Percentiles rank a stretch among this genome's conserved stretches.
phyloP scores from a whole-genome alignment of 1,139 yeast genomes.

The Geotrichum histeridarum region DNA sequence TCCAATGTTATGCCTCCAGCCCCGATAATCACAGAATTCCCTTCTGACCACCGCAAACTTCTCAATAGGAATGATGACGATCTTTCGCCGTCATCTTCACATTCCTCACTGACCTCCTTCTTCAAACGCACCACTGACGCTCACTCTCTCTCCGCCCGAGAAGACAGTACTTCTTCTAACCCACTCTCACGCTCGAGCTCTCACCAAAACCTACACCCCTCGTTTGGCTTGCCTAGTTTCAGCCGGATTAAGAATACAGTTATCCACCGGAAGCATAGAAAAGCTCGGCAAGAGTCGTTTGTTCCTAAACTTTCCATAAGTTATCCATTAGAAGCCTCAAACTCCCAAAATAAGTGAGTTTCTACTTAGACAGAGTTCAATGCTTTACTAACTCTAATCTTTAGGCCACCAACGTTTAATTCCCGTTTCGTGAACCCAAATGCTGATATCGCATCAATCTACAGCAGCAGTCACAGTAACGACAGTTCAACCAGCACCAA shows the following conservation, averaged over 20 bases:
- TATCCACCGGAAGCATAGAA: neutral
- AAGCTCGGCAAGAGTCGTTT: neutral
- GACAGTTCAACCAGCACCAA: neutral
- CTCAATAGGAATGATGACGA: constrained; percentile 2
- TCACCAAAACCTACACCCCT: neutral
- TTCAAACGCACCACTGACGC: constrained; percentile 6
- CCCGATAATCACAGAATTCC: neutral
- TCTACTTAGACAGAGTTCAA: no score
- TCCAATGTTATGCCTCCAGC: neutral
- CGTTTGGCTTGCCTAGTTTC: neutral
- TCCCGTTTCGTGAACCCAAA: constrained; percentile 10
- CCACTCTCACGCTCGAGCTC: neutral
- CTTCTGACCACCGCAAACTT: neutral
- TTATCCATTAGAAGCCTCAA: no score
- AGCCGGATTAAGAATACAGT: neutral
- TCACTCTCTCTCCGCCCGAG: neutral
- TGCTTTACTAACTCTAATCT: neutral
- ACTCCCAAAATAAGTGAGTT: no score
- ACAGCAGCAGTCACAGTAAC: constrained; percentile 3
- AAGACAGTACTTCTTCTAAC: neutral
- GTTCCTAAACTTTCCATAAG: neutral
- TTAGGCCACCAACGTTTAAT: constrained; percentile 12
- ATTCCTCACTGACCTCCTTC: constrained; percentile 9
- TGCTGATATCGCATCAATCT: constrained; percentile 14
- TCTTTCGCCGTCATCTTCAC: constrained; percentile 15